A percentile compares a stretch with the other conserved stretches of the same genome.
Evolutionary conservation across 202 grass and related monocot genomes (phyloP).

Genomic region (Elaeis oleifera): DNA sequence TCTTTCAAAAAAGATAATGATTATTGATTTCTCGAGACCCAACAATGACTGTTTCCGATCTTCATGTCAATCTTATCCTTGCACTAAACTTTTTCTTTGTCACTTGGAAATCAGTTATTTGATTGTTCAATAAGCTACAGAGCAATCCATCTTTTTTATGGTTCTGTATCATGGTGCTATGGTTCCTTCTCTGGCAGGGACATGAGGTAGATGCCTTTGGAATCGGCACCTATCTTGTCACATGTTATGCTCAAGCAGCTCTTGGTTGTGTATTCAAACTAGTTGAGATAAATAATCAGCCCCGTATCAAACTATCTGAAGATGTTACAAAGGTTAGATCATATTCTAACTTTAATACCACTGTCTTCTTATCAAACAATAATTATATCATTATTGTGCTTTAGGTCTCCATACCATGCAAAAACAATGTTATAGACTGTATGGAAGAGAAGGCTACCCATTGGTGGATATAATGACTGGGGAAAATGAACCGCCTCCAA

Average conservation of each 20-base stretch:
- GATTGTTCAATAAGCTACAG: too few species aligned
- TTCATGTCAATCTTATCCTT: too few species aligned
- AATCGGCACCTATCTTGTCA: constrained; percentile 45
- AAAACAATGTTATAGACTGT: constrained; percentile 44
- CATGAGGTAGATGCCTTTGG: constrained; percentile 50
- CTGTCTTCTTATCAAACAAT: constrained; percentile 1
- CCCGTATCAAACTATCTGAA: constrained; percentile 53
- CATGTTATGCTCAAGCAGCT: constrained; percentile 46
- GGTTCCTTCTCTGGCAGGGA: constrained; percentile 16
- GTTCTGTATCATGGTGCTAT: too few species aligned
- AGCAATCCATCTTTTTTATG: too few species aligned
- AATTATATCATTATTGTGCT: constrained; percentile 3
- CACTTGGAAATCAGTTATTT: too few species aligned
- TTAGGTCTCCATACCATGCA: constrained; percentile 57
- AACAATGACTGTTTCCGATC: too few species aligned
- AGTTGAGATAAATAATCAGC: constrained; percentile 50
- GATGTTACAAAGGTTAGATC: constrained; percentile 40
- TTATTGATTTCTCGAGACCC: too few species aligned
- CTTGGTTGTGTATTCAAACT: constrained; percentile 58
- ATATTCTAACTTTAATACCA: not conserved
- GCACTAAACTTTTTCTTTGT: too few species aligned
- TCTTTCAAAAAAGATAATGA: too few species aligned
- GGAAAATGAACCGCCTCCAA: constrained; percentile 67
- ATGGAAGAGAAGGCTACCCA: constrained; percentile 54
- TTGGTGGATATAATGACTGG: constrained; percentile 95